Base-by-base conservation (phyloP, 345 rosid species). In the Dimocarpus longan region DNA sequence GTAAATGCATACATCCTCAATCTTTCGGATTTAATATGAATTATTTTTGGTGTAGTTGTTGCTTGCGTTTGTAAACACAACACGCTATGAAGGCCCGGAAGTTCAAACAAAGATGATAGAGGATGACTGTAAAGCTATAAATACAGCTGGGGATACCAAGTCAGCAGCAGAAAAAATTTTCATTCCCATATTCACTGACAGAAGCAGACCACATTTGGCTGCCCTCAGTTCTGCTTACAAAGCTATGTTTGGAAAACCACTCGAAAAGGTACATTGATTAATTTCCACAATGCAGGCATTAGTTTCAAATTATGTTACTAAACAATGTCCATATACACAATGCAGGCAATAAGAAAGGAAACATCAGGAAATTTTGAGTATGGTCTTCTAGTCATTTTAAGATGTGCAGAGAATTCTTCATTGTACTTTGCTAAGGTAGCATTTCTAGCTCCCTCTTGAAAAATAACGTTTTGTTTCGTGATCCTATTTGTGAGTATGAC, bases 61-160 rank as follows among this genome's bases (percentile, higher is more conserved):
- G 75, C 82, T 90, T 3, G 97, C 93, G 16, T 90, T 82, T 82
- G 50, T 87, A 77, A 85, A 52, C 10, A 89, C 87, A 24, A 84
- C 97, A 0, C 82, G 91, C 0, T 90, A 90, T 16, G 97, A 92
- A 80, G 97, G 97, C 44, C 97, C 94, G 0, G 92, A 92, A 84
- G 84, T 87, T 56, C 91, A 92, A 73, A 70, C 56, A 40, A 8
- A 11, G 37, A 57, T 74, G 57, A 85, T 89, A 6, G 93, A 88
- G 80, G 69, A 81, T 19, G 94, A 92, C 12, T 93, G 89, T n/a
- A 89, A 84, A 73, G 66, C 78, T 48, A 85, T 92, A 15, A 76
- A 70, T 70, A 85, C 76, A 44, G 84, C 83, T 6, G 85, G 82
- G 40, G 75, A 84, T 0, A 90, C 84, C 77, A 88, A 86, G 70